A percentile compares a stretch with the other conserved stretches of the same genome.
Evolutionary conservation across 2,329 filamentous ascomycete genomes (phyloP).

Genomic region (Fusarium transvaalense): DNA sequence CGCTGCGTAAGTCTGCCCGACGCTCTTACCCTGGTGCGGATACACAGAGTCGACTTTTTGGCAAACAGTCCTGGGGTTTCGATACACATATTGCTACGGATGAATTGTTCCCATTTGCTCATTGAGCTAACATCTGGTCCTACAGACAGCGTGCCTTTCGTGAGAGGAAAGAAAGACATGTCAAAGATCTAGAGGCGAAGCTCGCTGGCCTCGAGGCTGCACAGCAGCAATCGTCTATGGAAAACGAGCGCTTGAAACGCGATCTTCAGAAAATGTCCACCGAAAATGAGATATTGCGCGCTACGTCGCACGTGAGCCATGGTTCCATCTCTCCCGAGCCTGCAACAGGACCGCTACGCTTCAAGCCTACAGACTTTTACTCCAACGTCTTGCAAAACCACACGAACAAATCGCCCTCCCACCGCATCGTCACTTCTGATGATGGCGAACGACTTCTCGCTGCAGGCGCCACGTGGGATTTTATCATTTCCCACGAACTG

Average conservation of each 20-base stretch:
- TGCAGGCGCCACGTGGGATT: conserved; percentile 87
- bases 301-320: conserved; percentile 69
- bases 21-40: not conserved
- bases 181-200: conserved; percentile 92
- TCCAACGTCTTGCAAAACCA: conserved; percentile 72
- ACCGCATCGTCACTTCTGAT: conserved; percentile 76
- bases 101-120: not conserved
- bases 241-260: conserved; percentile 88
- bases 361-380: conserved; percentile 79
- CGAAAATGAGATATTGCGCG: conserved; percentile 92
- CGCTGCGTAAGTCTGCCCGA: conserved; percentile 65
- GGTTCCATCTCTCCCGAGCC: conserved; percentile 60
- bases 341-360: conserved; percentile 76
- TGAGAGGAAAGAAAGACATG: conserved; percentile 93
- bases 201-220: conserved; percentile 81
- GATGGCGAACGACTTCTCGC: conserved; percentile 77
- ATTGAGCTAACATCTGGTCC: conserved; percentile 30
- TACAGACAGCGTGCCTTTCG: conserved; percentile 92
- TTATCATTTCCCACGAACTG: conserved; percentile 83
- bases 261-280: conserved; percentile 86
- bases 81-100: not conserved
- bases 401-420: conserved; percentile 72
- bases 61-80: not conserved
- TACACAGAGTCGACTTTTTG: not conserved
- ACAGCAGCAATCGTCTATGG: conserved; percentile 77